Percentiles rank a stretch among this genome's conserved stretches.
Conservation (phyloP, 1,139 yeast genomes). For the Protomyces macrosporus region DNA sequence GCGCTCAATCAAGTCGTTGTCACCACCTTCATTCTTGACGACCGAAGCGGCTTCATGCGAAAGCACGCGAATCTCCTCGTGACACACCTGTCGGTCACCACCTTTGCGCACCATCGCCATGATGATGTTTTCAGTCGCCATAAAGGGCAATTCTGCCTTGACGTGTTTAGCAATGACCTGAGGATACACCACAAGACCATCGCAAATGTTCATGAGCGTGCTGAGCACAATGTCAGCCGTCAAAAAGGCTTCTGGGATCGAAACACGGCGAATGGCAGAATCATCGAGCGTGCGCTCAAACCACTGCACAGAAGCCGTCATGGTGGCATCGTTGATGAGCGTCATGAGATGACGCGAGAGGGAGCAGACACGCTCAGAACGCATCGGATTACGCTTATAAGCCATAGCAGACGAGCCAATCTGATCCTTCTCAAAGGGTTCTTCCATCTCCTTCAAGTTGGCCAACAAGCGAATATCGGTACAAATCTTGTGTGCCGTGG, state of each 20-base stretch:
- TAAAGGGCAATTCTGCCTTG: conserved; percentile 89
- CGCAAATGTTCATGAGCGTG: conserved; percentile 82
- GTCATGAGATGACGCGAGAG: conserved; percentile 92
- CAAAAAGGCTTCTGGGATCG: conserved; percentile 91
- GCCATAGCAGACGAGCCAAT: conserved; percentile 99
- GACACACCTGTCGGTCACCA: conserved; percentile 90
- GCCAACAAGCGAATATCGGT: conserved; percentile 95
- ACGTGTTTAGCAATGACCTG: conserved; percentile 97
- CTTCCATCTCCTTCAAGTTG: conserved; percentile 93
- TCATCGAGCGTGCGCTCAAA: conserved; percentile 98
- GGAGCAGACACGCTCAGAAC: conserved; percentile 98
- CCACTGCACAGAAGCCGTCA: conserved; percentile 98
- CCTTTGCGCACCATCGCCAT: conserved; percentile 99
- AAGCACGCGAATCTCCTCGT: conserved; percentile 92
- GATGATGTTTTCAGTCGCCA: conserved; percentile 98
- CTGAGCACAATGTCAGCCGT: conserved; percentile 91
- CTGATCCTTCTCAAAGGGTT: conserved; percentile 96
- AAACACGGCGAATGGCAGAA: conserved; percentile 95
- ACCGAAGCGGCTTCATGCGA: conserved; percentile 97
- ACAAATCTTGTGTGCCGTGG: conserved; percentile 95
- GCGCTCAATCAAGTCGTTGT: conserved; percentile 90
- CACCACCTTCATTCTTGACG: conserved; percentile 98
- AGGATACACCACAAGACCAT: conserved; percentile 95
- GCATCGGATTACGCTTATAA: conserved; percentile 98
- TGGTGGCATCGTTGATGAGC: conserved; percentile 83